A percentile compares a stretch with the other conserved stretches of the same genome.
These are phyloP conservation scores for Eucalyptus lansdowneana DNA, from an alignment of 345 rosid species.

Conservation along the genomic window DNA sequence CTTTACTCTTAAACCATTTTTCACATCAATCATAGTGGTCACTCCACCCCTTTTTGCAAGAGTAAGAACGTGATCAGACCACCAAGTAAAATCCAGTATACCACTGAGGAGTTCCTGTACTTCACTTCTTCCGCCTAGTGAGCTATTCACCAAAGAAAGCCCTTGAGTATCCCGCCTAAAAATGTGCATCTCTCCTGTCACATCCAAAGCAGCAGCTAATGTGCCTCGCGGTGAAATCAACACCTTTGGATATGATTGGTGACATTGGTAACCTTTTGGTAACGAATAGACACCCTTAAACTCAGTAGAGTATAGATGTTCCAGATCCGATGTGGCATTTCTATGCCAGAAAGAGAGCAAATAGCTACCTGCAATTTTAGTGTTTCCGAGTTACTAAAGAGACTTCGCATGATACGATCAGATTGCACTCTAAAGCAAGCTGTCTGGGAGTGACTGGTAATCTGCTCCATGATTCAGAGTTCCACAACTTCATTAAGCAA, in stretches of 20 bases:
- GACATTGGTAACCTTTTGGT: slow-evolving; percentile 18
- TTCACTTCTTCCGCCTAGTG: slow-evolving; percentile 3
- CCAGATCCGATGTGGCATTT: slow-evolving; percentile 29
- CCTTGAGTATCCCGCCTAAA: slow-evolving; percentile 45
- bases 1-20: slow-evolving; percentile 32
- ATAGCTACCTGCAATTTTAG: slow-evolving; percentile 38
- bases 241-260: slow-evolving; percentile 59
- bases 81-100: slow-evolving; percentile 79
- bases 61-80: slow-evolving; percentile 69
- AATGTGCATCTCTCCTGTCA: slow-evolving; percentile 45
- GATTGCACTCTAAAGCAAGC: neutral
- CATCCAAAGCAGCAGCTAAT: slow-evolving; percentile 60
- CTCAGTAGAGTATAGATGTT: slow-evolving; percentile 38
- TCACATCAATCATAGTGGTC: slow-evolving; percentile 43
- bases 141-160: slow-evolving; percentile 15
- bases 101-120: slow-evolving; percentile 21
- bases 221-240: slow-evolving; percentile 65
- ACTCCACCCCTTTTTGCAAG: slow-evolving; percentile 43
- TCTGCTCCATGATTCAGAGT: neutral
- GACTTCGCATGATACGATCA: neutral
- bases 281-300: slow-evolving; percentile 50
- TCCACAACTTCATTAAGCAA: neutral
- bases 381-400: neutral
- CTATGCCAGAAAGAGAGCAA: slow-evolving; percentile 65
- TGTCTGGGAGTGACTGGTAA: neutral